Conservation (phyloP, 2,329 filamentous ascomycete genomes). For the Aspergillus fijiensis region DNA sequence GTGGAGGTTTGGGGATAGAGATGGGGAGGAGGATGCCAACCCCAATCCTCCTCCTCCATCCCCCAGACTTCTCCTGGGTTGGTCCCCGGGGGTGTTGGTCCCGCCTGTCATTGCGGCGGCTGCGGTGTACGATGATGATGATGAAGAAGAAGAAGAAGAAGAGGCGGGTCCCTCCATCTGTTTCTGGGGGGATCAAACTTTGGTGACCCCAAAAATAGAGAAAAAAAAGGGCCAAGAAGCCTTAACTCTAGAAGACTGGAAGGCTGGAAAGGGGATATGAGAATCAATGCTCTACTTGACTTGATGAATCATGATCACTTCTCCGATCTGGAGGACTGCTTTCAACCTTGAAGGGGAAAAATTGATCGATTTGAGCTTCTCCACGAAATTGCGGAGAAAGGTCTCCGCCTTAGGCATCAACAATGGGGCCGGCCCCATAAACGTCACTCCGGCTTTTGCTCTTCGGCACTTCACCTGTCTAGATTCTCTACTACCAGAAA, state of each 20-base stretch:
- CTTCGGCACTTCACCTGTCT: background rate
- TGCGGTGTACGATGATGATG: background rate
- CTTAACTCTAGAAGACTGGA: background rate
- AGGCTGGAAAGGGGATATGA: background rate
- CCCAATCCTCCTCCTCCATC: background rate
- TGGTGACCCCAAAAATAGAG: background rate
- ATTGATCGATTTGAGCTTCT: background rate
- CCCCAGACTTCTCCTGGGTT: background rate
- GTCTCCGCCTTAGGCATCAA: background rate
- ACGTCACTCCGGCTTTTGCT: background rate
- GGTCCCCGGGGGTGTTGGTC: background rate
- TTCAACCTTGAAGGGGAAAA: background rate
- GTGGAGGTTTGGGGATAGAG: conserved; percentile 15
- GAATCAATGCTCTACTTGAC: background rate
- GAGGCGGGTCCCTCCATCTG: background rate
- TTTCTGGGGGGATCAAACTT: background rate
- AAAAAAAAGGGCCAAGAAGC: background rate
- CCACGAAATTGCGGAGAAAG: background rate
- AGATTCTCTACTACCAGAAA: background rate
- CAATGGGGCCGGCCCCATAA: background rate
- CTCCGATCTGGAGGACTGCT: background rate
- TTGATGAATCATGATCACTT: background rate
- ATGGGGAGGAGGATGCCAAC: background rate
- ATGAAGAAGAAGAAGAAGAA: background rate
- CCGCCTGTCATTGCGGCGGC: background rate